Evolutionary conservation across 2,329 filamentous ascomycete species (phyloP).

Genomic region (Arthrobotrys iridis): DNA sequence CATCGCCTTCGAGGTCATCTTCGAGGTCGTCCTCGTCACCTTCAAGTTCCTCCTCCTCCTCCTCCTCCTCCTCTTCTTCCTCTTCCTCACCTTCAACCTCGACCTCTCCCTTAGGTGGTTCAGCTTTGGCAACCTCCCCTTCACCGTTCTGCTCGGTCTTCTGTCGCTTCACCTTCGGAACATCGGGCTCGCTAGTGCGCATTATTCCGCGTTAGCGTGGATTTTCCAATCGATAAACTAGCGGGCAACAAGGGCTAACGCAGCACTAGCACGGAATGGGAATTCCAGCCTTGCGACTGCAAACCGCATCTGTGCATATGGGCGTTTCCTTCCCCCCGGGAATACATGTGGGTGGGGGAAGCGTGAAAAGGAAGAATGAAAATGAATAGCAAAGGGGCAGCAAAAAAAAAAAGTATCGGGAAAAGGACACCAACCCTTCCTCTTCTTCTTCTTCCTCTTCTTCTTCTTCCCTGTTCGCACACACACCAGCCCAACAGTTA

Average conservation of each 20-base stretch:
- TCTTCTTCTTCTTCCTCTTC: constrained; percentile 39
- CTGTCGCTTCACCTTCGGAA: constrained; percentile 50
- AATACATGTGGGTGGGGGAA: constrained; percentile 3
- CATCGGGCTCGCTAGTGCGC: constrained; percentile 38
- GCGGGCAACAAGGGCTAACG: background rate
- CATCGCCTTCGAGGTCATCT: constrained; percentile 18
- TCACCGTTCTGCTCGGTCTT: constrained; percentile 45
- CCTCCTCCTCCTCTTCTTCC: constrained; percentile 20
- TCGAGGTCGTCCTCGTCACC: constrained; percentile 26
- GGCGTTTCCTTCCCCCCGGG: too few species aligned
- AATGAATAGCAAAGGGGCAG: constrained; percentile 4
- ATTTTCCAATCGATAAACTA: constrained; percentile 35
- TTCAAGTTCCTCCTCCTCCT: constrained; percentile 5
- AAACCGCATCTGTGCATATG: constrained; percentile 10
- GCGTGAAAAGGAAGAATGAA: constrained; percentile 5
- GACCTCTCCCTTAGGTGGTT: constrained; percentile 1
- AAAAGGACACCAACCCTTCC: constrained; percentile 35
- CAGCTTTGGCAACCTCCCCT: background rate
- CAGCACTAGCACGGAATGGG: constrained; percentile 22
- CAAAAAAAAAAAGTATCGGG: background rate
- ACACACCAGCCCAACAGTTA: constrained; percentile 22
- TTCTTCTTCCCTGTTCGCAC: constrained; percentile 43
- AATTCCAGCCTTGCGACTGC: constrained; percentile 19
- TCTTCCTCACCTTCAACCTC: constrained; percentile 12
- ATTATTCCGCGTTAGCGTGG: constrained; percentile 40